Evolutionary conservation across 345 rosid genomes (phyloP).

Genomic region (Crucihimalaya himalaica): DNA sequence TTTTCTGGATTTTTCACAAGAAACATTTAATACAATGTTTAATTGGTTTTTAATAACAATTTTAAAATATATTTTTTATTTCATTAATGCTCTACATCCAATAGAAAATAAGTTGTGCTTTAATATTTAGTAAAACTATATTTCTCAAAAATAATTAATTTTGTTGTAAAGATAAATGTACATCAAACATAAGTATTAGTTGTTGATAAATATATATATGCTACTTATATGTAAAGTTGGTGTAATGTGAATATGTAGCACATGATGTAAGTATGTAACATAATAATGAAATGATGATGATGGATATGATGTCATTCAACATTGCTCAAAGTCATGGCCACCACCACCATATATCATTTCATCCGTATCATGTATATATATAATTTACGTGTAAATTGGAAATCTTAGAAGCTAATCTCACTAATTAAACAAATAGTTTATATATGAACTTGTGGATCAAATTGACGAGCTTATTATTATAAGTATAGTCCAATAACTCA

Average conservation of each 20-base stretch:
- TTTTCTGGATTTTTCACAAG: no score
- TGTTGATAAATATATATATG: no score
- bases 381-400: slow-evolving; percentile 26
- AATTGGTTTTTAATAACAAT: no score
- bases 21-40: no score
- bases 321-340: slow-evolving; percentile 49
- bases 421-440: slow-evolving; percentile 1
- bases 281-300: slow-evolving; percentile 23
- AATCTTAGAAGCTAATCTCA: slow-evolving; percentile 38
- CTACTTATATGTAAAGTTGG: slow-evolving; percentile 16
- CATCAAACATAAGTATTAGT: no score
- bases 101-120: no score
- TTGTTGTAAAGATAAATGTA: no score
- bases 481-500: slow-evolving; percentile 15
- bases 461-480: slow-evolving; percentile 24
- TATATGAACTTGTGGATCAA: slow-evolving; percentile 27
- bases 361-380: background rate
- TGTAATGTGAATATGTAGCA: slow-evolving; percentile 18
- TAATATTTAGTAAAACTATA: no score
- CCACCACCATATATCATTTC: slow-evolving; percentile 19
- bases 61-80: no score
- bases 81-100: no score
- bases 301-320: slow-evolving; percentile 47
- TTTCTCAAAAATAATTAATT: no score
- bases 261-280: slow-evolving; percentile 16